Conservation (phyloP, 2,329 filamentous ascomycete genomes). For the Alternaria triticina region DNA sequence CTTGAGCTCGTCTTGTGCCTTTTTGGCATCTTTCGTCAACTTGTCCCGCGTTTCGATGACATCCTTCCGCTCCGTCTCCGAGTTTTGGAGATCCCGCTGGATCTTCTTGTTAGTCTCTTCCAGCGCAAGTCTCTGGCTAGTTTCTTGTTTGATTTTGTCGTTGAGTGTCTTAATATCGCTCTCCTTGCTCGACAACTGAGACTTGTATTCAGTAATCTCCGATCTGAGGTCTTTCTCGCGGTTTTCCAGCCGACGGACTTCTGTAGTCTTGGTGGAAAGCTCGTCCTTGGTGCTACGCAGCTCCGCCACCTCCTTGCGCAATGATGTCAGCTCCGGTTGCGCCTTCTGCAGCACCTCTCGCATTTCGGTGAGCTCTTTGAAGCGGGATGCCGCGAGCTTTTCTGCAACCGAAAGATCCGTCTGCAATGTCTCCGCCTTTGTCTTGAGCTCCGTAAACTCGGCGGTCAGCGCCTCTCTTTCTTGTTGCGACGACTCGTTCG, state of each 20-base stretch:
- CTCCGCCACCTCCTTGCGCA: conserved; percentile 77
- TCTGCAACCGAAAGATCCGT: conserved; percentile 86
- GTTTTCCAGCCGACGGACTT: conserved; percentile 78
- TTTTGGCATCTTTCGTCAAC: conserved; percentile 70
- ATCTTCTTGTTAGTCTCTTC: conserved; percentile 80
- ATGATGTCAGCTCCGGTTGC: conserved; percentile 81
- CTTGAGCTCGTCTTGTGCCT: conserved; percentile 73
- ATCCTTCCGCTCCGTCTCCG: conserved; percentile 81
- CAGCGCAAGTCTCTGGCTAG: conserved; percentile 70
- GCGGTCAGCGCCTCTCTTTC: conserved; percentile 63
- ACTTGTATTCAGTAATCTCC: conserved; percentile 74
- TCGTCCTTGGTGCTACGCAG: conserved; percentile 80
- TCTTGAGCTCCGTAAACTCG: conserved; percentile 75
- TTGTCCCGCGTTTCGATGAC: conserved; percentile 76
- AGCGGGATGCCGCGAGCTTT: conserved; percentile 83
- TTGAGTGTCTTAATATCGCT: conserved; percentile 77
- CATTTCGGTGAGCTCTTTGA: conserved; percentile 84
- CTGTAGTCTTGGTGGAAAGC: conserved; percentile 65
- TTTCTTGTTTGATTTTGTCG: conserved; percentile 79
- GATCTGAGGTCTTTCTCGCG: conserved; percentile 80
- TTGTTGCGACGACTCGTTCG: conserved; percentile 57
- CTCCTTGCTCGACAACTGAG: conserved; percentile 75
- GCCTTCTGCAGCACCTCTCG: conserved; percentile 81
- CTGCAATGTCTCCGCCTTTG: conserved; percentile 72
- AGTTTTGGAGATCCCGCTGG: conserved; percentile 77